These are phyloP conservation scores for Beauveria sp. DNA, from an alignment of 2,329 filamentous ascomycete genomes.

Conservation along the genomic window DNA sequence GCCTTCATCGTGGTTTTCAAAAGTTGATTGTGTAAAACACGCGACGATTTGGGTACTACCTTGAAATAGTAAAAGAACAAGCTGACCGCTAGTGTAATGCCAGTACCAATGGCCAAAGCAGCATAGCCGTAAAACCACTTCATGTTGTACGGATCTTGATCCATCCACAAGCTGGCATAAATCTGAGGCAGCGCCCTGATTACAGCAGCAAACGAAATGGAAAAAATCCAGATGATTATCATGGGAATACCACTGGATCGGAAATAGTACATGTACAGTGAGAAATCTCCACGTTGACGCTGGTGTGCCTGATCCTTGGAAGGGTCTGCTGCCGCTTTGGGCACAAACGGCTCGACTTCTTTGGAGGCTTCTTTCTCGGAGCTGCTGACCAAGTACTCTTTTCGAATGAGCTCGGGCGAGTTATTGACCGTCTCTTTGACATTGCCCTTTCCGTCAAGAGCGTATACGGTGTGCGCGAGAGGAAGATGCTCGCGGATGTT, in stretches of 20 bases:
- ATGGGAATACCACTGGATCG: background rate
- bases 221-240: background rate
- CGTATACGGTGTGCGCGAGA: conserved; percentile 7
- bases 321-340: background rate
- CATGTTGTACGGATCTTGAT: conserved; percentile 5
- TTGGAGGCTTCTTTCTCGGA: background rate
- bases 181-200: conserved; percentile 4
- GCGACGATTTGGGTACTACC: conserved; percentile 9
- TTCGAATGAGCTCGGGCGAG: conserved; percentile 1
- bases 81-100: background rate
- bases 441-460: conserved; percentile 4
- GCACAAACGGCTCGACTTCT: background rate
- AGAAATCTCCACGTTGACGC: conserved; percentile 8
- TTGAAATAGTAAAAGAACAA: conserved; percentile 8
- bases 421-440: conserved; percentile 7
- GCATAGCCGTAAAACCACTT: conserved; percentile 11
- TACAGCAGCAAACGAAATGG: background rate
- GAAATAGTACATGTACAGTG: conserved; percentile 11
- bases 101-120: background rate
- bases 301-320: conserved; percentile 2
- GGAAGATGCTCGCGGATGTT: conserved; percentile 10
- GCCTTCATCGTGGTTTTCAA: conserved; percentile 13
- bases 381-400: conserved; percentile 5
- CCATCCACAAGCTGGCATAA: conserved; percentile 11
- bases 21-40: background rate